Evolutionary conservation across 148 eudicot genomes (phyloP), one percentile per base, ranked within the genome.

Genomic region (Camellia sinensis): DNA sequence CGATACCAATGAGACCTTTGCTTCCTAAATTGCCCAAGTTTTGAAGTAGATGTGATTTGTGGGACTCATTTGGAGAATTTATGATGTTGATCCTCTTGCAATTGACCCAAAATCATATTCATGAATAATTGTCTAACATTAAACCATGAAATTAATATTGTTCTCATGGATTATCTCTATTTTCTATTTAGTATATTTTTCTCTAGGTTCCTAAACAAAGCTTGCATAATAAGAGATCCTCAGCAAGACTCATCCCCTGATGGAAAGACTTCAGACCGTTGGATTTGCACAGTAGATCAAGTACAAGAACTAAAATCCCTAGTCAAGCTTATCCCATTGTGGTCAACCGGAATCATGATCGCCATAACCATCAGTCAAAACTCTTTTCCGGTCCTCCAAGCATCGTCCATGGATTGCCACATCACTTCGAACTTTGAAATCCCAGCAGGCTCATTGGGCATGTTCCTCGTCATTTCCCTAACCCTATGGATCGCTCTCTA

Each of bases 231-330:
- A 37, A 75, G n/a, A 70, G 83, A 87, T 68, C 78, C 85, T 7
- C 53, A 76, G 56, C 60, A 84, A 80, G 89, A 90, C 53, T 53
- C 83, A 41, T 75, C 78, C 21, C 53, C 77, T 0, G 84, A 87
- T 41, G 90, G 91, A 74, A 73, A 22, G n/a, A 82, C 87, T 41
- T 71, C 56, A 43, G 72, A 91, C 74, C 84, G 88, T 19, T 86
- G 89, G 90, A 65, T 93, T 54, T 89, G 91, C 82, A 89, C 90
- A 1, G 85, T 91, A 12, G 91, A 90, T 52, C 87, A 90, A 73
- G 91, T 90, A 7, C 90, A 91, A 74, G 91, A 89, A 74, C 75
- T 93, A 43, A 93, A 93, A 80, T 79, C 92, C 7, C 73, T 90
- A 2, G 46, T 93, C 18, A 87, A 79, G 74, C 84, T 91, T 19